Conservation (phyloP, 2,329 filamentous ascomycete species). For the Pleomassaria siparia region DNA sequence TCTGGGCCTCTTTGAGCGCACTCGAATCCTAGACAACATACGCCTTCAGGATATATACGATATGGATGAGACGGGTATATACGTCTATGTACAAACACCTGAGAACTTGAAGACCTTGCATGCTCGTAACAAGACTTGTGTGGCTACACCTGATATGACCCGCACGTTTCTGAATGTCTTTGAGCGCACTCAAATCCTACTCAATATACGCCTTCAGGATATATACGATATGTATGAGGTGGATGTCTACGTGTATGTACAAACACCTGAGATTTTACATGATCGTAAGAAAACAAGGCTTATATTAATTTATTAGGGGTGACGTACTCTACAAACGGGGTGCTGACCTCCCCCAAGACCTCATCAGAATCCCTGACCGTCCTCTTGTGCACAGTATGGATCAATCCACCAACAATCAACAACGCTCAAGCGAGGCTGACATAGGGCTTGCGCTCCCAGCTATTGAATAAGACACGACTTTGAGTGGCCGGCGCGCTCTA, state of each 20-base stretch:
- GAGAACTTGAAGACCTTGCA: constrained; percentile 2
- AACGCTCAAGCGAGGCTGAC: too few species aligned
- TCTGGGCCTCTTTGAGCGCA: constrained; percentile 1
- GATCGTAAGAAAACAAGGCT: too few species aligned
- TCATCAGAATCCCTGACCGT: too few species aligned
- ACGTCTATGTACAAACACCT: constrained; percentile 4
- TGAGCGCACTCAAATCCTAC: background rate
- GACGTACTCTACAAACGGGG: too few species aligned
- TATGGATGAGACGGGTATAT: constrained; percentile 9
- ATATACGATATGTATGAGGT: constrained; percentile 10
- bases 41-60: constrained; percentile 4
- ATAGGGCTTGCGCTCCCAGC: too few species aligned
- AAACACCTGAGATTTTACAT: constrained; percentile 6
- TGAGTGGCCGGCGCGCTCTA: too few species aligned
- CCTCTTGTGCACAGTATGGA: too few species aligned
- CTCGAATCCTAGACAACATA: background rate
- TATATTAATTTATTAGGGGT: too few species aligned
- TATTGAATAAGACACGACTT: too few species aligned
- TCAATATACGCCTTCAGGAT: constrained; percentile 1
- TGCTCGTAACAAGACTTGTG: too few species aligned
- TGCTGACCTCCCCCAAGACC: too few species aligned
- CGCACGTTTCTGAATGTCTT: constrained; percentile 5
- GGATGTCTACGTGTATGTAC: constrained; percentile 3
- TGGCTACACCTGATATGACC: background rate
- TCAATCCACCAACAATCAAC: too few species aligned